phyloP scores from a whole-genome alignment of 257 asterid genomes.

The Paulownia fortunei region DNA sequence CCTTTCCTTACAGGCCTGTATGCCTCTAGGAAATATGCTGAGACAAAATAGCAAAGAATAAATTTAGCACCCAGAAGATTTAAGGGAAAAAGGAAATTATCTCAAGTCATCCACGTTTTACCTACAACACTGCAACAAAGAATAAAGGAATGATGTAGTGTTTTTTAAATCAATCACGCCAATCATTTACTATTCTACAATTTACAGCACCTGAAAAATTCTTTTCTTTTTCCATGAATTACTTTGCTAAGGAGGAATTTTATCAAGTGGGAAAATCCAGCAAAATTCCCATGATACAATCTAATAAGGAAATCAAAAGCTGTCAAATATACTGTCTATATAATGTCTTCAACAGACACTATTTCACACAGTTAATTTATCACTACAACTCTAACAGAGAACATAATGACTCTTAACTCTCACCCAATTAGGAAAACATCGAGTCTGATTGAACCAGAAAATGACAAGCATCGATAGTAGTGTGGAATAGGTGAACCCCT shows the following conservation, averaged over 20 bases:
- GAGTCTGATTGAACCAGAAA: neutral
- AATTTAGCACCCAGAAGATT: constrained; percentile 25
- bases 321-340: neutral
- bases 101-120: neutral
- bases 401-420: neutral
- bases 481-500: neutral
- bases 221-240: neutral
- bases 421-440: neutral
- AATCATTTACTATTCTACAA: neutral
- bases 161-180: neutral
- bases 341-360: too few relatives aligned
- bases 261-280: neutral
- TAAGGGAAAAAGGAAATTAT: neutral
- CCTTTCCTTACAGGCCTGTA: constrained; percentile 87
- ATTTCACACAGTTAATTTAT: too few relatives aligned
- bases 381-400: neutral
- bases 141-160: neutral
- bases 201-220: neutral
- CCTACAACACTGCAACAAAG: neutral
- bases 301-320: neutral
- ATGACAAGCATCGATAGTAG: too few relatives aligned
- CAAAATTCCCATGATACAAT: neutral
- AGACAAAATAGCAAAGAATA: constrained; percentile 13
- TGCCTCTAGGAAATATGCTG: constrained; percentile 86
- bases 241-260: neutral